Base-by-base conservation (phyloP, 176 grass and related monocot species). In the Lolium multiflorum region DNA sequence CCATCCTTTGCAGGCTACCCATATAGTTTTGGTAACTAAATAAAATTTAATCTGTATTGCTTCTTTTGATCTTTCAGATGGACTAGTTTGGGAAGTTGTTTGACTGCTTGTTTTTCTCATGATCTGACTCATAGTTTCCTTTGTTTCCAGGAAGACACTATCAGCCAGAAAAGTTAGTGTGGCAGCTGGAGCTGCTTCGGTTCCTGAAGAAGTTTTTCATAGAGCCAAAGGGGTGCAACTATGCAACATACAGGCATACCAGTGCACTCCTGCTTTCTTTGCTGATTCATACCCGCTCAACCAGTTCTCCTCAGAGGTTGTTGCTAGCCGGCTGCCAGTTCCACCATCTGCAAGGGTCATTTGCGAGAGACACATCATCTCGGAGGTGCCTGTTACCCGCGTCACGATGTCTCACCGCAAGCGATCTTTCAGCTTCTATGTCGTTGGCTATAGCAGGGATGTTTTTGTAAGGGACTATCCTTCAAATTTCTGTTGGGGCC, bases 261-360 rank as follows among this genome's bases (percentile, higher is more conserved):
- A 98, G 82, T 98, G 96, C 82, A 91, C 74, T n/a, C 96, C 93
- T 84, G 93, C 96, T 9, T 98, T 94, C 73, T 98, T 96, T 72
- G 96, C 90, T 1, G 96, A 98, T 84, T 96, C 96, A 11, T 96
- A 98, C 81, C 82, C 65, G 26, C 91, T 98, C 17, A 98, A 96
- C 71, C 90, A 82, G 79, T 96, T 98, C 28, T 98, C 96, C 4
- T 96, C 96, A 18, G 91, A 98, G 88, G 90, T 98, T 57, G 81
- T 96, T 0, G 74, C 88, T 2, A 91, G 88, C 58, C 81, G 96
- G 51, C 76, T 84, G 61, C 84, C 90, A 7, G 84, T 96, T 81
- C 92, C 93, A 13, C 81, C 92, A 16, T 62, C 93, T 12, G 87
- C 96, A 47, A 93, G 86, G 79, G 88, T 98, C 71, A 94, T 96